A percentile compares a stretch with the other conserved stretches of the same genome.
Conservation (phyloP, 1,284 basidiomycete species). For the Ceratobasidium papillatum region DNA sequence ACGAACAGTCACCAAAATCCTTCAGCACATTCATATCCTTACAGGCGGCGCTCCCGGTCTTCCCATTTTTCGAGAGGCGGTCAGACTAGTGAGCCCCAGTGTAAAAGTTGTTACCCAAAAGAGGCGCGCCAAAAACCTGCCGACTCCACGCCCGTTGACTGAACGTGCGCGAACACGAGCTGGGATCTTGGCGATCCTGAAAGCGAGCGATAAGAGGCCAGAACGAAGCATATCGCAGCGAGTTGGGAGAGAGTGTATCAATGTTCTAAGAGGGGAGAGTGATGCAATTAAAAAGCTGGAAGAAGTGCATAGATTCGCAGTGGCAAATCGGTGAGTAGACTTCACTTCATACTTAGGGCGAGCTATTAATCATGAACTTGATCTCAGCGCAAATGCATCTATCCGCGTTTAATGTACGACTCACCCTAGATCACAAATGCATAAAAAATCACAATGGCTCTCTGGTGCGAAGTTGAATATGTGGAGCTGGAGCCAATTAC, state of each 20-base stretch:
- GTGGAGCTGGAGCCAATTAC: background rate
- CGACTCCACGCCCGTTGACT: conserved; percentile 72
- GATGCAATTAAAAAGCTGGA: conserved; percentile 66
- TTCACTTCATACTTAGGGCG: background rate
- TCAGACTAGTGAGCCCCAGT: conserved; percentile 71
- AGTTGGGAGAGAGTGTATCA: conserved; percentile 77
- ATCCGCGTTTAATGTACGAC: conserved; percentile 22
- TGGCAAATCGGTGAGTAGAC: conserved; percentile 82
- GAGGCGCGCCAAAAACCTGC: conserved; percentile 67
- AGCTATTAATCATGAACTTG: background rate
- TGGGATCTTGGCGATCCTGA: conserved; percentile 73
- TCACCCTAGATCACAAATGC: background rate
- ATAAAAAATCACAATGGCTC: background rate
- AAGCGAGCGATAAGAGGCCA: conserved; percentile 61
- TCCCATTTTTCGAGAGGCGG: conserved; percentile 77
- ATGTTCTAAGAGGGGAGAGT: conserved; percentile 68
- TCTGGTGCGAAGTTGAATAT: no score
- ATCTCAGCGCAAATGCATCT: conserved; percentile 27
- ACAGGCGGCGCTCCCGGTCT: conserved; percentile 74
- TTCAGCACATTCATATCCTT: conserved; percentile 75
- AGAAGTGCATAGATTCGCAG: conserved; percentile 73
- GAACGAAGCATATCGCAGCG: conserved; percentile 69
- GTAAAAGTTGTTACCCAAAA: conserved; percentile 56
- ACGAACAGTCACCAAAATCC: conserved; percentile 65
- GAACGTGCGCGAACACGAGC: conserved; percentile 78